Evolutionary conservation across 2,329 filamentous ascomycete genomes (phyloP).

Genomic region (Chalaropsis thielavioides): DNA sequence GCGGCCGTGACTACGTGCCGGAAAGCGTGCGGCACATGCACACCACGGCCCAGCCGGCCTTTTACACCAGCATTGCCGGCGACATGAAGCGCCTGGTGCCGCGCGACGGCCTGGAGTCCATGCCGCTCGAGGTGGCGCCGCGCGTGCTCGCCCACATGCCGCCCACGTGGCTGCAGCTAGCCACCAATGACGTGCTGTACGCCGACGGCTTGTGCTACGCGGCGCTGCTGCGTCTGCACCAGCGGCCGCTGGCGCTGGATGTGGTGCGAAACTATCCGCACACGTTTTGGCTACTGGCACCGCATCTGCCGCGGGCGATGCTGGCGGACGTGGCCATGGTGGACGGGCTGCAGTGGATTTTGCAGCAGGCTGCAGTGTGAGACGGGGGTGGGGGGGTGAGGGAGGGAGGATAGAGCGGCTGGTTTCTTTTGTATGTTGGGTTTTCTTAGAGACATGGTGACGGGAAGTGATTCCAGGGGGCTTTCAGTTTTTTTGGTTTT

Average conservation of each 20-base stretch:
- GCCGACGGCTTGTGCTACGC: constrained; percentile 38
- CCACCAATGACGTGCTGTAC: constrained; percentile 37
- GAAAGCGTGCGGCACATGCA: constrained; percentile 26
- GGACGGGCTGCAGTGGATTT: constrained; percentile 29
- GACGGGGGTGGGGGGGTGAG: background rate
- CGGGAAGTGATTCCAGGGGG: background rate
- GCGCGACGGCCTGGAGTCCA: constrained; percentile 28
- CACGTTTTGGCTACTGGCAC: constrained; percentile 38
- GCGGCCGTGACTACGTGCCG: constrained; percentile 27
- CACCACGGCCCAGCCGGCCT: constrained; percentile 28
- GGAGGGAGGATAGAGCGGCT: background rate
- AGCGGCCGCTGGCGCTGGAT: constrained; percentile 29
- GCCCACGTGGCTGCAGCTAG: constrained; percentile 35
- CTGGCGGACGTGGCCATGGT: constrained; percentile 31
- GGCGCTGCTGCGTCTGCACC: constrained; percentile 27
- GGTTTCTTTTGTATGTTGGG: too few species aligned
- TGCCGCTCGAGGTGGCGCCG: constrained; percentile 29
- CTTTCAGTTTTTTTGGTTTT: background rate
- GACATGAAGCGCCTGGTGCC: constrained; percentile 25
- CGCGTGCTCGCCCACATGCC: constrained; percentile 26
- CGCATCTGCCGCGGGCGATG: constrained; percentile 28
- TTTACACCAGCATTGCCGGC: constrained; percentile 26
- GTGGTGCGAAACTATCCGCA: constrained; percentile 35
- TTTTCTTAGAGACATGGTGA: background rate
- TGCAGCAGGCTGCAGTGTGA: background rate